phyloP scores from a whole-genome alignment of 1,284 basidiomycete genomes.

The Coniophora puteana region DNA sequence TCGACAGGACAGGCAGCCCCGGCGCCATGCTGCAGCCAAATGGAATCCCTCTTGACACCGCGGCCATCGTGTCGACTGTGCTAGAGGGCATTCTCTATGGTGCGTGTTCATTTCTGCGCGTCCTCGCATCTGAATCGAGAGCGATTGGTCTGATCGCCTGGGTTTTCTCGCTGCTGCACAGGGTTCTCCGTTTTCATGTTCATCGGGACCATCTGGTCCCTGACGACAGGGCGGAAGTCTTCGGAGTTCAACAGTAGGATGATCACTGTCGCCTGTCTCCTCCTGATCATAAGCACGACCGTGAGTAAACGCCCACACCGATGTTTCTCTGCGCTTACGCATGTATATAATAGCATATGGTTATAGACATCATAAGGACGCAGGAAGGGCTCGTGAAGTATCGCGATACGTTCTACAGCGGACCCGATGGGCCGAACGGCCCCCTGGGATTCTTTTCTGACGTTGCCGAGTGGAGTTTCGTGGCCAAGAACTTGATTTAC shows the following conservation, averaged over 20 bases:
- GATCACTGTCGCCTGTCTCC: conserved; percentile 5
- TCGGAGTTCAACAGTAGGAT: conserved; percentile 5
- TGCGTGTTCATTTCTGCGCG: conserved; percentile 4
- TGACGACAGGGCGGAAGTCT: conserved; percentile 5
- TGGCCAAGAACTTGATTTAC: conserved; percentile 14
- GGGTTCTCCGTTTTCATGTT: conserved; percentile 16
- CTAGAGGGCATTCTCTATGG: conserved; percentile 21
- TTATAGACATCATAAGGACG: conserved; percentile 12
- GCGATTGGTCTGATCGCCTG: no score
- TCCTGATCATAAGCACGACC: conserved; percentile 12
- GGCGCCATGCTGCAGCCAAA: conserved; percentile 6
- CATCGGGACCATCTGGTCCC: conserved; percentile 11
- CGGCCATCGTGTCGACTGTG: conserved; percentile 15
- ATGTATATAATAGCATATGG: conserved; percentile 7
- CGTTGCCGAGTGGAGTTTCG: conserved; percentile 14
- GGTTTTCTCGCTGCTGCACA: background rate
- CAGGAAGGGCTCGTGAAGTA: conserved; percentile 11
- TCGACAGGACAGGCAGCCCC: no score
- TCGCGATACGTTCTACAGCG: background rate
- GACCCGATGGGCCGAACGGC: background rate
- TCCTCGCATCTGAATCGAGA: background rate
- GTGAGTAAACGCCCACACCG: conserved; percentile 5
- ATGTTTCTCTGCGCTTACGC: no score
- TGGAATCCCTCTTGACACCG: conserved; percentile 14
- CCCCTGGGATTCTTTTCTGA: conserved; percentile 12